phyloP scores from a whole-genome alignment of 75 land plant genomes.

The Larix kaempferi region DNA sequence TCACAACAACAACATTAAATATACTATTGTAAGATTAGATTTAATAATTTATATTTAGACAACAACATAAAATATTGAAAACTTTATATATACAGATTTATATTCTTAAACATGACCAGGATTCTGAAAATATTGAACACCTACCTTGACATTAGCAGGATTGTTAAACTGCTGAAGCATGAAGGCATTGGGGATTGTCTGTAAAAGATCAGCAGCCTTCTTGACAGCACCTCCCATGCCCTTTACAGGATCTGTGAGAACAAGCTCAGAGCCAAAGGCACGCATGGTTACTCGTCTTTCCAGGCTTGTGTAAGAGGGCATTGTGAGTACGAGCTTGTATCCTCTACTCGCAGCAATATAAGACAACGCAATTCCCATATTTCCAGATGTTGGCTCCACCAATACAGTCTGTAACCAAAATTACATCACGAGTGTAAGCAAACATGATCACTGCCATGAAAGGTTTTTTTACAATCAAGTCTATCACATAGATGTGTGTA shows the following conservation, averaged over 20 bases:
- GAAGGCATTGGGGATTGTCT: conserved; percentile 63
- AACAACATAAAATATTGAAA: too few relatives aligned
- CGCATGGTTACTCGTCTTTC: conserved; percentile 85
- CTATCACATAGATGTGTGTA: too few relatives aligned
- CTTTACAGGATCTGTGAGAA: conserved; percentile 84
- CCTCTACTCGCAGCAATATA: conserved; percentile 85
- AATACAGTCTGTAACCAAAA: conserved; percentile 46
- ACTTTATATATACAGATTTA: not conserved
- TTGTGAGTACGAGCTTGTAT: conserved; percentile 78
- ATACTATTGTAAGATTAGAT: too few relatives aligned
- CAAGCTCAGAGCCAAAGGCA: conserved; percentile 81
- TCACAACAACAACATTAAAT: too few relatives aligned
- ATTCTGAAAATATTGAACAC: not conserved
- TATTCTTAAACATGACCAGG: not conserved
- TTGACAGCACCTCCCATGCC: conserved; percentile 88
- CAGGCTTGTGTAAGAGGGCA: conserved; percentile 92
- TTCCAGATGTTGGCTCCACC: conserved; percentile 90
- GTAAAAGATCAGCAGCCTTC: conserved; percentile 68
- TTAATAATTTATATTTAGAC: too few relatives aligned
- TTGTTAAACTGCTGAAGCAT: conserved; percentile 93
- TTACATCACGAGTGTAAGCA: not conserved
- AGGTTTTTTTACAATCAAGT: too few relatives aligned
- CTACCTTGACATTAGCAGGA: conserved; percentile 79
- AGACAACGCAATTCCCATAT: conserved; percentile 85
- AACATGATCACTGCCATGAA: not conserved